These are phyloP conservation scores for Globisporangium nagaii DNA, from an alignment of 352 stramenopile genomes.

Conservation along the genomic window DNA sequence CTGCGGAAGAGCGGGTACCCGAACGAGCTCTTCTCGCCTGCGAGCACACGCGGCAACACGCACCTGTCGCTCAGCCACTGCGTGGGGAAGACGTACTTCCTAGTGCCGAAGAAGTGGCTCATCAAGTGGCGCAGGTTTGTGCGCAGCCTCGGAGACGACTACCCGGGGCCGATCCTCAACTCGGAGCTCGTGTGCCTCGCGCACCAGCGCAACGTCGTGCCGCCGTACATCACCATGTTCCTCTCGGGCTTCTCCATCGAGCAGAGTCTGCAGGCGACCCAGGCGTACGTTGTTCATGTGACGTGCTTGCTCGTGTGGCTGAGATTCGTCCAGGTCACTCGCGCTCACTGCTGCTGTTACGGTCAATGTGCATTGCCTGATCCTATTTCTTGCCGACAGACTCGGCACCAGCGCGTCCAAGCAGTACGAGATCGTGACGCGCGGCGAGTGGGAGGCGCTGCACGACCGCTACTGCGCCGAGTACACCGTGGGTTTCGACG, in stretches of 20 bases:
- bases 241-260: constrained; percentile 77
- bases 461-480: constrained; percentile 74
- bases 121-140: constrained; percentile 76
- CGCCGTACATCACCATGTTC: constrained; percentile 84
- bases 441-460: constrained; percentile 76
- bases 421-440: constrained; percentile 86
- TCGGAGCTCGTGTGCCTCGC: constrained; percentile 73
- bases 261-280: constrained; percentile 63
- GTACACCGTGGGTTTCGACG: constrained; percentile 77
- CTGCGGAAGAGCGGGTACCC: constrained; percentile 76
- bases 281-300: constrained; percentile 38
- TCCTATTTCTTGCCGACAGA: constrained; percentile 17
- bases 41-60: constrained; percentile 31
- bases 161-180: constrained; percentile 73
- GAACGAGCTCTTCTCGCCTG: constrained; percentile 71
- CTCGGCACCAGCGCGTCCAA: constrained; percentile 41
- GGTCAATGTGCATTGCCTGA: not conserved
- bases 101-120: constrained; percentile 86
- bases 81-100: constrained; percentile 58
- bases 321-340: not conserved
- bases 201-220: constrained; percentile 75
- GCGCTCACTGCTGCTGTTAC: not conserved
- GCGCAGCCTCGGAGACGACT: constrained; percentile 45
- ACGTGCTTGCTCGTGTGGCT: not conserved
- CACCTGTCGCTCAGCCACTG: constrained; percentile 47